Evolutionary conservation across 192 early-diverging fungal species (phyloP).

Genomic region (Jimgerdemannia lactiflua): DNA sequence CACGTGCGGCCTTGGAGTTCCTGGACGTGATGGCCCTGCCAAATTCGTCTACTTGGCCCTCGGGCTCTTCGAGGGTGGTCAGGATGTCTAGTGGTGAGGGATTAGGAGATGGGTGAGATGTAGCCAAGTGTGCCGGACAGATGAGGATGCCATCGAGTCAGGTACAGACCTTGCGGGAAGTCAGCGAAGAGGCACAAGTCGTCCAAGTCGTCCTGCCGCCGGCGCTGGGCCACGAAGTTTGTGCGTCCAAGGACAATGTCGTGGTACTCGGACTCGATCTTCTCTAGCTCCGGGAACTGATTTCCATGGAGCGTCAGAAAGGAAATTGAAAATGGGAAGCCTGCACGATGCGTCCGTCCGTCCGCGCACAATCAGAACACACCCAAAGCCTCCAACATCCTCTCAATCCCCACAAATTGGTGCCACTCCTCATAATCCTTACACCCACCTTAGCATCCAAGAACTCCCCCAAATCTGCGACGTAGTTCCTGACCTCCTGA

Average conservation of each 20-base stretch:
- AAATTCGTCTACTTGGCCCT: conserved; percentile 35
- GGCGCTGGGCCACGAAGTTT: conserved; percentile 28
- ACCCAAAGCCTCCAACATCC: not conserved
- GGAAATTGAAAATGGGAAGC: too few species aligned
- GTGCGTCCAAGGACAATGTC: conserved; percentile 27
- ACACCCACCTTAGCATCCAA: conserved; percentile 48
- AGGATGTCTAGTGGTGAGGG: not conserved
- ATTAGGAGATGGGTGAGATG: not conserved
- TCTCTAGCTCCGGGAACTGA: conserved; percentile 47
- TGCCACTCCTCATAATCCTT: too few species aligned
- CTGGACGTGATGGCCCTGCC: conserved; percentile 25
- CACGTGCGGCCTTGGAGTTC: conserved; percentile 21
- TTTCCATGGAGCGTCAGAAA: not conserved
- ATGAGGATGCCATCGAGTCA: not conserved
- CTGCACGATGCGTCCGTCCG: too few species aligned
- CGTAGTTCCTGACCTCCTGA: conserved; percentile 41
- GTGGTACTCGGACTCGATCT: conserved; percentile 44
- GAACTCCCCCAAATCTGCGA: conserved; percentile 48
- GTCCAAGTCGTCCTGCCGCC: conserved; percentile 35
- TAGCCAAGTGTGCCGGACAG: not conserved
- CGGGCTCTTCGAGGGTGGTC: not conserved
- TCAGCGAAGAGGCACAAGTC: conserved; percentile 37
- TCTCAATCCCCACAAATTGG: too few species aligned
- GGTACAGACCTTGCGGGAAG: conserved; percentile 17
- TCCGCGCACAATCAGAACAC: too few species aligned